A percentile compares a stretch with the other conserved stretches of the same genome.
phyloP scores from a whole-genome alignment of 345 rosid species.

The Iberis pinnata region DNA sequence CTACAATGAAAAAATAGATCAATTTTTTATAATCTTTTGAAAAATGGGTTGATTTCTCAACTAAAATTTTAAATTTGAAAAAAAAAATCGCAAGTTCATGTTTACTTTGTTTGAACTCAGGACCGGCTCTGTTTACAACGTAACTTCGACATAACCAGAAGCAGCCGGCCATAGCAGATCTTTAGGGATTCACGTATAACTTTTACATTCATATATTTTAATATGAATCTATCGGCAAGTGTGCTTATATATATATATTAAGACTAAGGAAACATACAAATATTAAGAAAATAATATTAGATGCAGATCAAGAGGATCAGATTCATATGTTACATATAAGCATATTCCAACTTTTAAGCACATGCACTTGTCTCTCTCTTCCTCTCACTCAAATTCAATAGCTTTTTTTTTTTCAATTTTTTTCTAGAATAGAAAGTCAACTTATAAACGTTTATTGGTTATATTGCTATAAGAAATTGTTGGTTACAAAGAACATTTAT shows the following conservation, averaged over 20 bases:
- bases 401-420: neutral
- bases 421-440: no score
- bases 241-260: neutral
- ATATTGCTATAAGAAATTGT: no score
- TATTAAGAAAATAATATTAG: conserved; percentile 12
- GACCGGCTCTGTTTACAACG: conserved; percentile 24
- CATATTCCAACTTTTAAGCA: conserved; percentile 18
- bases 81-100: neutral
- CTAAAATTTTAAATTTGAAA: neutral
- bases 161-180: conserved; percentile 43
- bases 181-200: conserved; percentile 44
- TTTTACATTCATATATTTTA: neutral
- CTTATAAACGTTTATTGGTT: neutral
- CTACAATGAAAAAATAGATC: no score
- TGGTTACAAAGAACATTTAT: no score
- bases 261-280: neutral
- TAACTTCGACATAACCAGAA: conserved; percentile 21
- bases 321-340: conserved; percentile 21
- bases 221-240: neutral
- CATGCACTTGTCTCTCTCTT: conserved; percentile 26
- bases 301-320: conserved; percentile 24
- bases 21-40: no score
- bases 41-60: no score
- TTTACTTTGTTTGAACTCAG: neutral
- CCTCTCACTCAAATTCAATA: neutral